Base-by-base conservation (phyloP, 495 filamentous ascomycete genomes). In the Hypoxylon intermedium region DNA sequence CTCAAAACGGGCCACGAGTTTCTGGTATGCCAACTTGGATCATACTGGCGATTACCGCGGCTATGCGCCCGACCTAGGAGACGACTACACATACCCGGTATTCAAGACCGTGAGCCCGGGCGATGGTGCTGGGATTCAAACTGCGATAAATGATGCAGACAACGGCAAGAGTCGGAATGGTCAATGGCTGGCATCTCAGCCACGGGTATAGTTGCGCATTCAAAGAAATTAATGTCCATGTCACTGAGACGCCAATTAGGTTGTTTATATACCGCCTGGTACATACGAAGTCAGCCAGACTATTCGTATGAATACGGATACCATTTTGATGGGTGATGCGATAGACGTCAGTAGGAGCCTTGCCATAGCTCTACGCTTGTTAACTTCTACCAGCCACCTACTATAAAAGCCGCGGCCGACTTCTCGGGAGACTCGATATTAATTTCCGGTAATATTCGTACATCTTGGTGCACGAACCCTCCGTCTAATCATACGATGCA, bases 241-340 rank as follows among this genome's bases (percentile, higher is more conserved):
- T n/a, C n/a, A 52, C 58, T 53, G 42, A 63, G 2, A n/a, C n/a
- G n/a, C 9, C 12, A 11, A 9, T 1, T 34, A 76, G 74, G 73
- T 87, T 44, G 79, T 88, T 24, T 89, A 86, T 65, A 83, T 89
- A 61, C 86, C 86, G 6, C 75, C 82, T 6, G 86, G 86, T 47
- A 87, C 81, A 6, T 89, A 89, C 63, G 56, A 78, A n/a, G 76
- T 89, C 49, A 82, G 76, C 11, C 50, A 75, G 9, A 79, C 84
- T 0, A 85, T 89, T 46, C 38, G 70, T 43, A 76, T 83, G 81
- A 71, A 78, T 60, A 72, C 81, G 26, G 81, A 83, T 34, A 89
- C 87, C 4, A 81, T 87, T 55, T 53, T 89, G 1, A 83, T 87
- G 66, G 86, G 86, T 11, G 87, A 91, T 53, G 82, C 87, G 0